Percentiles rank a stretch among this genome's conserved stretches.
Evolutionary conservation across 495 filamentous ascomycete genomes (phyloP).

Genomic region (Tetracladium marchalianum): DNA sequence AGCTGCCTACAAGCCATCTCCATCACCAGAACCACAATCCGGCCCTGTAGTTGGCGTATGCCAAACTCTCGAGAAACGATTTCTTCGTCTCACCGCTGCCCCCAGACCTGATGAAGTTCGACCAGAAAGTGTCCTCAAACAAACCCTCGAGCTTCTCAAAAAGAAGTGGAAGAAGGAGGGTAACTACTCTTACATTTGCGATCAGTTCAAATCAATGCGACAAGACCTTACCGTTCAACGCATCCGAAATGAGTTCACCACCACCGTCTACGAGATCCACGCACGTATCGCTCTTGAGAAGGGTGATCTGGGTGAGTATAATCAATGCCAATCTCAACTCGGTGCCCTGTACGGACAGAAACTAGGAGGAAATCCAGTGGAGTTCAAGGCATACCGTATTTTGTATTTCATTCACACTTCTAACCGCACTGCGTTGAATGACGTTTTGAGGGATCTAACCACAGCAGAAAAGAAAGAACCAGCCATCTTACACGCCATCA

Average conservation of each 20-base stretch:
- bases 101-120: conserved; percentile 82
- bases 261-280: conserved; percentile 94
- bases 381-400: conserved; percentile 99
- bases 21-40: conserved; percentile 46
- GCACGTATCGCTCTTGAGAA: conserved; percentile 97
- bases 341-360: conserved; percentile 78
- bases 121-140: conserved; percentile 67
- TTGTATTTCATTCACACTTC: conserved; percentile 99
- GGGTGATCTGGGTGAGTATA: conserved; percentile 99
- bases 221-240: conserved; percentile 98
- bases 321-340: conserved; percentile 98
- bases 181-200: conserved; percentile 96
- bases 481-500: conserved; percentile 82
- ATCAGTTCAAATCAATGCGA: conserved; percentile 97
- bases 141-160: conserved; percentile 81
- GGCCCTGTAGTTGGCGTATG: conserved; percentile 84
- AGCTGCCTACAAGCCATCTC: conserved; percentile 48
- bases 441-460: conserved; percentile 95
- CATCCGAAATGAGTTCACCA: conserved; percentile 91
- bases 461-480: conserved; percentile 78
- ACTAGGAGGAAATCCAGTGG: conserved; percentile 79
- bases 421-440: conserved; percentile 97
- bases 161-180: conserved; percentile 88
- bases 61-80: conserved; percentile 82
- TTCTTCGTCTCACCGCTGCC: conserved; percentile 83